Percentiles rank a stretch among this genome's conserved stretches.
Evolutionary conservation across 2,329 filamentous ascomycete genomes (phyloP).

Genomic region (Fusarium albosuccineum): DNA sequence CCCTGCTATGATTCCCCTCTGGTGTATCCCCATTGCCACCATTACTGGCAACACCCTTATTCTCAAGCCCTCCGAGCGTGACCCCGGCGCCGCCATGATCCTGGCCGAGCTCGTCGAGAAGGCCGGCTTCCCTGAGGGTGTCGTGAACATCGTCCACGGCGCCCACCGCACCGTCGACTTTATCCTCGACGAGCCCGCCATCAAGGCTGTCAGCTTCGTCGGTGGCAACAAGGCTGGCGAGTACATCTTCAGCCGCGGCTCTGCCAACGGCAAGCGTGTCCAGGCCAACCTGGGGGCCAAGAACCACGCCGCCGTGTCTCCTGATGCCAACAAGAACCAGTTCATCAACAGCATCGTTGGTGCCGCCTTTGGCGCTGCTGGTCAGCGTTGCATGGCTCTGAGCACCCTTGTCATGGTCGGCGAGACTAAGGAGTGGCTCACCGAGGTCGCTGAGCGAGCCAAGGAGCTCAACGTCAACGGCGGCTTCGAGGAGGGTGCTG

Average conservation of each 20-base stretch:
- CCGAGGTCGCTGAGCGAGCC: conserved; percentile 81
- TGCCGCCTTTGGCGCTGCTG: conserved; percentile 86
- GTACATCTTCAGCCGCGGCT: conserved; percentile 84
- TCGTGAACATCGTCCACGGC: conserved; percentile 87
- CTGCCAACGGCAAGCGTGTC: conserved; percentile 88
- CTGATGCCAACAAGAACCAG: conserved; percentile 92
- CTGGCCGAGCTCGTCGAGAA: conserved; percentile 83
- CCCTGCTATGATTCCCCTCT: conserved; percentile 93
- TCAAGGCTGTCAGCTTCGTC: conserved; percentile 90
- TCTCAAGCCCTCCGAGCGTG: conserved; percentile 88
- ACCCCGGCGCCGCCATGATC: conserved; percentile 88
- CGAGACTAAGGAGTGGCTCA: conserved; percentile 86
- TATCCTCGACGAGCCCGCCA: conserved; percentile 84
- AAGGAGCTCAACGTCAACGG: conserved; percentile 81
- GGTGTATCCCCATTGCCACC: conserved; percentile 88
- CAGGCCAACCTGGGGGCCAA: conserved; percentile 91
- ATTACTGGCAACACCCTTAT: conserved; percentile 87
- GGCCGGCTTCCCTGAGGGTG: conserved; percentile 85
- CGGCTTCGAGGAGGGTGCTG: conserved; percentile 83
- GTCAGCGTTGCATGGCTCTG: conserved; percentile 88
- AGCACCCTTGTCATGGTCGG: conserved; percentile 87
- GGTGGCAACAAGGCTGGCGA: conserved; percentile 90
- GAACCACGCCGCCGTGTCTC: conserved; percentile 87
- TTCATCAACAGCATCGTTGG: conserved; percentile 87
- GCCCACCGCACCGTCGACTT: conserved; percentile 86